Percentiles rank a stretch among this genome's conserved stretches.
phyloP scores from a whole-genome alignment of 805 yeast genomes.

The Nakazawaea holstii region DNA sequence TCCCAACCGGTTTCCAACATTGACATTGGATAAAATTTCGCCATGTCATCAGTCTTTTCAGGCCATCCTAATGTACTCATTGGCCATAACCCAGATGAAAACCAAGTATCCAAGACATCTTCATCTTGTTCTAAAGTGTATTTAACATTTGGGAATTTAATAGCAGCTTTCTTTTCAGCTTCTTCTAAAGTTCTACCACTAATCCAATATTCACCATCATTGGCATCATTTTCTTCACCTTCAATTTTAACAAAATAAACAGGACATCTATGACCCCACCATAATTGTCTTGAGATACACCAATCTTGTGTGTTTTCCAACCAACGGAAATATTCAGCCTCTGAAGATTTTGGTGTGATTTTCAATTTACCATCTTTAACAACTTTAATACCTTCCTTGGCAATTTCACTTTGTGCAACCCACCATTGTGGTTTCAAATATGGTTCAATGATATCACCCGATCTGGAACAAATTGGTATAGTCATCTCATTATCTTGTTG shows the following conservation, averaged over 20 bases:
- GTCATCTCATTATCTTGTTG: constrained; percentile 95
- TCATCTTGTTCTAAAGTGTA: constrained; percentile 90
- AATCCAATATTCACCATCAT: constrained; percentile 77
- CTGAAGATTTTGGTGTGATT: constrained; percentile 84
- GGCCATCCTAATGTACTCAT: constrained; percentile 98
- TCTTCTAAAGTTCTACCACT: constrained; percentile 82
- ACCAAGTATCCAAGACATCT: constrained; percentile 98
- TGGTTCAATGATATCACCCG: constrained; percentile 97
- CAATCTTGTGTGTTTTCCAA: constrained; percentile 94
- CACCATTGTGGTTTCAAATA: constrained; percentile 99
- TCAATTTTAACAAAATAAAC: constrained; percentile 83
- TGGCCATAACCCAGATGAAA: constrained; percentile 98
- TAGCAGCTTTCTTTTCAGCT: constrained; percentile 76
- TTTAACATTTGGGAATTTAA: constrained; percentile 62
- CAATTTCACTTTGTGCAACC: constrained; percentile 90
- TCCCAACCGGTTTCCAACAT: constrained; percentile 99
- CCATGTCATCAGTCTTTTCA: constrained; percentile 62
- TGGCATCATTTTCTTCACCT: constrained; percentile 59
- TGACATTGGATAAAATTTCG: constrained; percentile 81
- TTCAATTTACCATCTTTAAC: constrained; percentile 77
- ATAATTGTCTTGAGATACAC: constrained; percentile 92
- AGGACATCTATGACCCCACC: constrained; percentile 99
- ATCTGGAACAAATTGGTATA: constrained; percentile 89
- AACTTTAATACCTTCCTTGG: constrained; percentile 78
- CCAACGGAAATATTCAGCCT: constrained; percentile 94